Conservation (phyloP, 257 asterid species). For the Petunia axillaris region DNA sequence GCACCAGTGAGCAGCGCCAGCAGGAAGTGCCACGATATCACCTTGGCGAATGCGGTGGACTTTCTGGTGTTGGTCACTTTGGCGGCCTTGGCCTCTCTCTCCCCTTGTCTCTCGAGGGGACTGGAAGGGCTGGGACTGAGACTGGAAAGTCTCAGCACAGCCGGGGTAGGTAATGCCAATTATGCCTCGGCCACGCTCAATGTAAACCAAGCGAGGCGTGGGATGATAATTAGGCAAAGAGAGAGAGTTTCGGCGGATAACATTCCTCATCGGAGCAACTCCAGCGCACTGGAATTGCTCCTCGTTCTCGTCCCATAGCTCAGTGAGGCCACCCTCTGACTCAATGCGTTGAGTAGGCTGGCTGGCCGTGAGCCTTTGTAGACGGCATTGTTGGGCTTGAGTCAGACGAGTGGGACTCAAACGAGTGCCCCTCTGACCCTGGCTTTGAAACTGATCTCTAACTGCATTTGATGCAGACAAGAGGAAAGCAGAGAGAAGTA, state of each 20-base stretch:
- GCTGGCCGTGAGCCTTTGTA: slow-evolving; percentile 47
- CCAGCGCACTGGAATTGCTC: slow-evolving; percentile 69
- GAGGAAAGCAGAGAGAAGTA: slow-evolving; percentile 34
- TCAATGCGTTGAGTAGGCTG: slow-evolving; percentile 41
- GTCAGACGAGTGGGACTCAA: slow-evolving; percentile 31
- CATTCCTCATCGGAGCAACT: slow-evolving; percentile 53
- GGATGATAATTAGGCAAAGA: slow-evolving; percentile 42
- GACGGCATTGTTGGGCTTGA: slow-evolving; percentile 52
- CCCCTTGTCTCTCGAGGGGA: slow-evolving; percentile 17
- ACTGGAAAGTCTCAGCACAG: slow-evolving; percentile 71
- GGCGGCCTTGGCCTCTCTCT: slow-evolving; percentile 36
- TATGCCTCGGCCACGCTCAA: slow-evolving; percentile 57
- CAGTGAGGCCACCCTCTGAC: slow-evolving; percentile 64
- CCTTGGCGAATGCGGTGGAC: slow-evolving; percentile 47
- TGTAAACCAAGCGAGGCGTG: slow-evolving; percentile 34
- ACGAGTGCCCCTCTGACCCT: neutral
- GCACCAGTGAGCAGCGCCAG: slow-evolving; percentile 69
- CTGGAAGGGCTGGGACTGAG: slow-evolving; percentile 40
- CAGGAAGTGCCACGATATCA: slow-evolving; percentile 52
- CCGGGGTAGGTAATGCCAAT: slow-evolving; percentile 55
- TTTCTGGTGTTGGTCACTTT: slow-evolving; percentile 53
- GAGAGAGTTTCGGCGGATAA: slow-evolving; percentile 53
- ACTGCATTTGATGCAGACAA: slow-evolving; percentile 34
- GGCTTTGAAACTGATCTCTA: neutral
- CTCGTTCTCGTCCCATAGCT: slow-evolving; percentile 53